These are phyloP conservation scores for Xylariaceae sp. DNA, from an alignment of 2,329 filamentous ascomycete genomes.

Conservation along the genomic window DNA sequence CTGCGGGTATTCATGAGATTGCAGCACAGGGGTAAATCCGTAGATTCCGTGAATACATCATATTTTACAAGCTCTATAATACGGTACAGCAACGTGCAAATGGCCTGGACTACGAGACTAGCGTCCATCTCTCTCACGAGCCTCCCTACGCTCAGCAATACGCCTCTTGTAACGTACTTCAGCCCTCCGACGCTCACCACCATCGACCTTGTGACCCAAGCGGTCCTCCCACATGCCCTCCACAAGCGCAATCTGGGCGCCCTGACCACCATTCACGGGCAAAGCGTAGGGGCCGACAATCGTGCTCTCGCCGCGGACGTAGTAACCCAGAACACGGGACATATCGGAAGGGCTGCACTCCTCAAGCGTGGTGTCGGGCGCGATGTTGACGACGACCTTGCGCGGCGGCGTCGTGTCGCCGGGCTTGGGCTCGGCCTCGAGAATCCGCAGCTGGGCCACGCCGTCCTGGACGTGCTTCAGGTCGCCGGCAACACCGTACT, in stretches of 20 bases:
- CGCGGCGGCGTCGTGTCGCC: slow-evolving; percentile 37
- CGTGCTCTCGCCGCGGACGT: slow-evolving; percentile 59
- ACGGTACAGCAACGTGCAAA: slow-evolving; percentile 22
- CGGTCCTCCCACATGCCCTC: slow-evolving; percentile 93
- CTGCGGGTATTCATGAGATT: not conserved
- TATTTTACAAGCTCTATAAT: slow-evolving; percentile 18
- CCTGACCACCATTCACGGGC: slow-evolving; percentile 59
- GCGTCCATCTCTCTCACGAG: slow-evolving; percentile 35
- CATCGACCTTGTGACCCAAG: slow-evolving; percentile 86
- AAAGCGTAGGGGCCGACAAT: slow-evolving; percentile 73
- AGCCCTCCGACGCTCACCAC: slow-evolving; percentile 83
- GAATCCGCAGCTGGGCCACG: slow-evolving; percentile 31
- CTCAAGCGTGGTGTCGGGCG: slow-evolving; percentile 39
- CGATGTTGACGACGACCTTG: slow-evolving; percentile 53
- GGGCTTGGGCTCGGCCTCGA: slow-evolving; percentile 41
- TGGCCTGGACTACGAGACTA: not conserved
- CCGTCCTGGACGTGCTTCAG: slow-evolving; percentile 58
- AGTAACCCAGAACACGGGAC: slow-evolving; percentile 58
- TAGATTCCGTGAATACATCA: not conserved
- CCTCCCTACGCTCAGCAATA: slow-evolving; percentile 70
- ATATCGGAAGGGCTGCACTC: slow-evolving; percentile 36
- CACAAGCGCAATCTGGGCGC: slow-evolving; percentile 62
- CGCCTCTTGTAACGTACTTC: slow-evolving; percentile 84
- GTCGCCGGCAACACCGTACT: slow-evolving; percentile 78
- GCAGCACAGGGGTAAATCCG: not conserved